These are phyloP conservation scores for Ogataea philodendri DNA, from an alignment of 805 yeast genomes.

Conservation along the genomic window DNA sequence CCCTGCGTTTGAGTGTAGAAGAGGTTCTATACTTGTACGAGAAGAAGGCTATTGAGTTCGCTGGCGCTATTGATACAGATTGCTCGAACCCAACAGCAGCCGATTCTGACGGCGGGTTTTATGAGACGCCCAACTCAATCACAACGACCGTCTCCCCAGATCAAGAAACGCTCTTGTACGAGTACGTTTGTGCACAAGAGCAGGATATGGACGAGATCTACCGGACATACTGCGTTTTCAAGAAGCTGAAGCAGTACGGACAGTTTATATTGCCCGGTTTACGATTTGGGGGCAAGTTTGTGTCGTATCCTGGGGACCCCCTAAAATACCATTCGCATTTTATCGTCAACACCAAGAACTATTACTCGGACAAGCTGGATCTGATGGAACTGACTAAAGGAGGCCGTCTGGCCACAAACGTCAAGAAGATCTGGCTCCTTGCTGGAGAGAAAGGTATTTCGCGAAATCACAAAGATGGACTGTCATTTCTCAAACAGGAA, in stretches of 20 bases:
- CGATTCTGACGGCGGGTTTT: not conserved
- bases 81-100: not conserved
- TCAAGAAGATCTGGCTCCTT: conserved; percentile 78
- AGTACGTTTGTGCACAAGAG: conserved; percentile 3
- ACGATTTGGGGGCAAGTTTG: conserved; percentile 84
- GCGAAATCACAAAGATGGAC: conserved; percentile 10
- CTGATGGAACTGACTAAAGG: conserved; percentile 66
- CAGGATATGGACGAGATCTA: conserved; percentile 10
- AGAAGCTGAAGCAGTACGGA: conserved; percentile 23
- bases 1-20: conserved; percentile 68
- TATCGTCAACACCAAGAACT: conserved; percentile 54
- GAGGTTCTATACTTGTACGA: conserved; percentile 68
- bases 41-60: conserved; percentile 11
- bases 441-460: conserved; percentile 34
- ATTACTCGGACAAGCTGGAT: conserved; percentile 51
- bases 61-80: not conserved
- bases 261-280: conserved; percentile 77
- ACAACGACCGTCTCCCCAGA: not conserved
- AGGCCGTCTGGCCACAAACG: conserved; percentile 92
- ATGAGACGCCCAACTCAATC: conserved; percentile 3
- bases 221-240: conserved; percentile 22
- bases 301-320: conserved; percentile 96
- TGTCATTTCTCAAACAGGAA: conserved; percentile 6
- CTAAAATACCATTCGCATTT: conserved; percentile 84
- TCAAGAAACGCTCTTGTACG: conserved; percentile 6